Evolutionary conservation across 2,329 filamentous ascomycete genomes (phyloP), one percentile per base, ranked within the genome.

Genomic region (Fusarium sp.): DNA sequence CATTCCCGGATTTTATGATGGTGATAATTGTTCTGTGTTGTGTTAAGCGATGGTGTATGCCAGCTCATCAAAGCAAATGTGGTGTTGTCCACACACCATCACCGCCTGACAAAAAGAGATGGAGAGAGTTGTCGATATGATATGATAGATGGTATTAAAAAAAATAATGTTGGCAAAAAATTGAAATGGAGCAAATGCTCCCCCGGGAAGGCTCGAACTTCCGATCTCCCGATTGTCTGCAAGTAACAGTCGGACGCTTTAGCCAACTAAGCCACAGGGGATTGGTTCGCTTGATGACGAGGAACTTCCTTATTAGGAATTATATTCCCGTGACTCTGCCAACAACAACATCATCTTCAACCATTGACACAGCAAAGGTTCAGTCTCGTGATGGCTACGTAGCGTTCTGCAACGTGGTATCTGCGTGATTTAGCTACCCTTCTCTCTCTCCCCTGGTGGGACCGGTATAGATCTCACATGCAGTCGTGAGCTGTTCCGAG

Each of bases 141-240:
- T 38, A 25, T 25, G 18, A 44, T 14, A 20, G 11, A 23, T 20
- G 20, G 13, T 2, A 44, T 9, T 4, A 23, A 44, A 44, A 44
- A 42, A 10, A 25, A 25, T 25, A 1, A 44, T 23, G 11, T 1
- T 1, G 3, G 9, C 10, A 44, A 38, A 44, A 44, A 46, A 46
- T 10, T n/a, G 1, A 10, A n/a, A 0, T 10, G 8, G 13, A 46
- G 42, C 42, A 46, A 25, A 9, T 46, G 42, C 42, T 46, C 73
- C 73, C 72, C 73, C 72, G 73, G 72, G 67, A 74, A 74, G 73
- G 73, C 65, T 74, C 73, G 73, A 74, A 74, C 73, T 74, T 73
- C 69, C 71, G 73, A 74, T 74, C 73, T 74, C 71, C 69, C 72
- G 73, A 74, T 74, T 71, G 70, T 71, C 70, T 71, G 58, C 44